Evolutionary conservation across 108 stramenopile genomes (phyloP), one percentile per base, ranked within the genome.

Genomic region (Craspedostauros australis): DNA sequence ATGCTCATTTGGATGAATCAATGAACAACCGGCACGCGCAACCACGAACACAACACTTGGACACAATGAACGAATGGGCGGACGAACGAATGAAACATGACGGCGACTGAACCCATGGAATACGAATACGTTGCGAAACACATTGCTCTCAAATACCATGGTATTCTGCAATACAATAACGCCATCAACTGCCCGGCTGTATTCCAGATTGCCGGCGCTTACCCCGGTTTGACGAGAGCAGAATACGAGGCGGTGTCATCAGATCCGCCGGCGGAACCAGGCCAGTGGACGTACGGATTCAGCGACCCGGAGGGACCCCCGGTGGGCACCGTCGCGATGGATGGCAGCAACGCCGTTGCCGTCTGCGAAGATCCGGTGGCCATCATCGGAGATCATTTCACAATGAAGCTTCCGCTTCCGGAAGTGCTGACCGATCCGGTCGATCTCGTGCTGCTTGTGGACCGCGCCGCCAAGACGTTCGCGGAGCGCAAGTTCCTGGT

Each of bases 251-350:
- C 83, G 6, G 70, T 82, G 7, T 60, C 64, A 25, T 88, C 86
- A 24, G 79, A 84, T 47, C 74, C 76, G 16, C 40, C 87, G 20
- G 60, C 91, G 4, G 70, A 66, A 57, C 50, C 56, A 5, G 91
- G 91, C 5, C 87, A 86, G 54, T 93, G 91, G 91, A 67, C 68
- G 21, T 93, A 93, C 40, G 91, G 89, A 43, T 93, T 93, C 48
- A 66, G 79, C 50, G 85, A 88, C 54, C 85, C 91, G n/a, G 73
- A 84, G n/a, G 91, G 91, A 53, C 91, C 91, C 4, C 91, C 88
- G 51, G 36, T 93, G 16, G 91, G 91, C 28, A 85, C 87, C 5
- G 83, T 93, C n/a, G 87, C 91, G 0, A 46, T 88, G 2, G 80
- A 81, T 19, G 85, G 86, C 4, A 69, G 60, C 43, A 32, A 68